These are phyloP conservation scores for Cephaloascus albidus DNA, from an alignment of 805 yeast species.

Conservation along the genomic window DNA sequence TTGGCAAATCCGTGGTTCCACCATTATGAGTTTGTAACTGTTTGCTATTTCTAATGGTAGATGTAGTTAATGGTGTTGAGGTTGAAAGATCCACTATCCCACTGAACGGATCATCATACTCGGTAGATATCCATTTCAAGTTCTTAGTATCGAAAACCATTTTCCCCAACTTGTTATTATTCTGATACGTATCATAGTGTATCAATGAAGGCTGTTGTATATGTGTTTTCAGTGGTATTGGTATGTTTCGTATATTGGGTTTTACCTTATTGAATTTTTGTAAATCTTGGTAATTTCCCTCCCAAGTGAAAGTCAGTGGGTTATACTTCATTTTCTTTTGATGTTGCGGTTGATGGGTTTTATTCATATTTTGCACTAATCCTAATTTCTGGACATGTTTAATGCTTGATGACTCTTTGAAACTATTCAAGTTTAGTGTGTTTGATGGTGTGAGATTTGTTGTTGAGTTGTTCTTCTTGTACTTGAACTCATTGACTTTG, in stretches of 20 bases:
- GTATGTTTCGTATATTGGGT: too few species aligned
- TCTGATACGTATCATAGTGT: too few species aligned
- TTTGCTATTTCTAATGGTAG: too few species aligned
- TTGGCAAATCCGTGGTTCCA: not conserved
- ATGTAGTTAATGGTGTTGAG: not conserved
- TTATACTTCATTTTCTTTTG: not conserved
- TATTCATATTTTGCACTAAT: not conserved
- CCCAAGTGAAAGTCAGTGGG: not conserved
- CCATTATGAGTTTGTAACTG: too few species aligned
- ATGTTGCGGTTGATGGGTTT: not conserved
- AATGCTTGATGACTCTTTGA: too few species aligned
- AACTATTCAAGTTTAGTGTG: not conserved
- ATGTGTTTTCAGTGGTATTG: too few species aligned
- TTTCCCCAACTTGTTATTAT: conserved; percentile 3
- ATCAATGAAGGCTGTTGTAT: not conserved
- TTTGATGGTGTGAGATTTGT: not conserved
- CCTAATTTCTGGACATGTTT: too few species aligned
- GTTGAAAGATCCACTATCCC: not conserved
- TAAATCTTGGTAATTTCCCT: not conserved
- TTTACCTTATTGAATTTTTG: not conserved
- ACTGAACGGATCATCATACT: conserved; percentile 6
- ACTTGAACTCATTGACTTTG: not conserved
- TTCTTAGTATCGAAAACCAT: conserved; percentile 22
- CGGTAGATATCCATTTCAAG: conserved; percentile 18
- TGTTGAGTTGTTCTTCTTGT: not conserved